phyloP scores from a whole-genome alignment of 805 yeast genomes.

The Kodamaea nitidulidarum region DNA sequence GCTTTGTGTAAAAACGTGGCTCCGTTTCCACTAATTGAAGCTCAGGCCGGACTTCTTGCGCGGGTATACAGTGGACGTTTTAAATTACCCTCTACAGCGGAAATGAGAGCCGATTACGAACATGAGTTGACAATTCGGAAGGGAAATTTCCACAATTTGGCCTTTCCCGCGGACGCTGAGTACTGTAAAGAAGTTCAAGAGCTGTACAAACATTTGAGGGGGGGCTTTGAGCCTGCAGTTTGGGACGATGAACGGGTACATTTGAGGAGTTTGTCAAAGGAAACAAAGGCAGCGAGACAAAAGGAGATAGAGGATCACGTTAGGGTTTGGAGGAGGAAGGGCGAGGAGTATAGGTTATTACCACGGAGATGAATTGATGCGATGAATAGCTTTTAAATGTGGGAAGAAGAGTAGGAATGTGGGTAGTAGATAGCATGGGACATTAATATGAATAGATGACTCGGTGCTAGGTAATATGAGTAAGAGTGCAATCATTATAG shows the following conservation, averaged over 20 bases:
- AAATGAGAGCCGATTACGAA: conserved; percentile 23
- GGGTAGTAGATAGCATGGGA: too few relatives aligned
- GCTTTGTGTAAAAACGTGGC: conserved; percentile 28
- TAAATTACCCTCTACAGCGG: conserved; percentile 22
- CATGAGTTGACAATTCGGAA: conserved; percentile 19
- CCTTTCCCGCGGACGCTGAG: conserved; percentile 17
- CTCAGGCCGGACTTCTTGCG: conserved; percentile 34
- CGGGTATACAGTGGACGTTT: conserved; percentile 29
- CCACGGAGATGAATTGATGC: background rate
- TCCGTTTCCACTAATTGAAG: conserved; percentile 38
- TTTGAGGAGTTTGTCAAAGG: conserved; percentile 14
- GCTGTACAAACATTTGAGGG: conserved; percentile 12
- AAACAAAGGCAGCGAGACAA: conserved; percentile 15
- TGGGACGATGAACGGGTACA: conserved; percentile 17
- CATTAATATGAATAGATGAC: too few relatives aligned
- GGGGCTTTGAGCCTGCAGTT: conserved; percentile 17
- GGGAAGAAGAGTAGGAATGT: too few relatives aligned
- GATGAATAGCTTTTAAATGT: background rate
- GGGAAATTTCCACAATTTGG: conserved; percentile 16
- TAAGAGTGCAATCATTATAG: too few relatives aligned
- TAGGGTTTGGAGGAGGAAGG: conserved; percentile 12
- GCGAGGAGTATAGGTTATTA: conserved; percentile 15
- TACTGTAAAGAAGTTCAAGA: conserved; percentile 19
- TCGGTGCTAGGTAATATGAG: too few relatives aligned
- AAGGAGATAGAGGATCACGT: conserved; percentile 14